These are phyloP conservation scores for Setaria viridis DNA, from an alignment of 202 grass and related monocot species.

Conservation along the genomic window DNA sequence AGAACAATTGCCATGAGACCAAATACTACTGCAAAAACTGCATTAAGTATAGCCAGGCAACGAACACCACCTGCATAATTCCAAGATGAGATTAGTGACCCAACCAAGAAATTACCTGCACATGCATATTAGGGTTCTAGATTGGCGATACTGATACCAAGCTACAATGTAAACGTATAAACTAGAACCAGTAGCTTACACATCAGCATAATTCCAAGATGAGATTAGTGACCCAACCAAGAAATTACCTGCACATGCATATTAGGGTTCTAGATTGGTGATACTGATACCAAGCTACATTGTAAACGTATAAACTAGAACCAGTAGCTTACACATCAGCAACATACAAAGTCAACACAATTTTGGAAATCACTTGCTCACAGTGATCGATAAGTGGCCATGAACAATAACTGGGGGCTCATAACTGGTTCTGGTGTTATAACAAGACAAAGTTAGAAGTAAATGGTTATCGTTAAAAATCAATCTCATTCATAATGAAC, in stretches of 20 bases:
- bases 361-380: not conserved
- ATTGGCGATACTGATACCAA: not conserved
- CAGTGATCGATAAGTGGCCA: constrained; percentile 10
- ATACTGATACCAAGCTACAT: not conserved
- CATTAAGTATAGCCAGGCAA: constrained; percentile 85
- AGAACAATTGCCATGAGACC: constrained; percentile 91
- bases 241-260: not conserved
- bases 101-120: not conserved
- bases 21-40: constrained; percentile 73
- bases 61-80: constrained; percentile 80
- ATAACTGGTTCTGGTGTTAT: not conserved
- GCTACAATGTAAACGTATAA: not conserved
- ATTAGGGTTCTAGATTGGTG: constrained; percentile 1
- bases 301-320: constrained; percentile 13
- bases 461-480: constrained; percentile 3
- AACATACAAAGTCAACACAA: constrained; percentile 15
- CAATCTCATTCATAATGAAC: not conserved
- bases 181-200: constrained; percentile 24
- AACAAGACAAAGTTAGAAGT: not conserved
- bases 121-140: not conserved
- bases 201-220: not conserved
- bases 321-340: constrained; percentile 19
- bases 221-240: not conserved
- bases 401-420: not conserved
- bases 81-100: constrained; percentile 31